phyloP scores from a whole-genome alignment of 345 rosid genomes.

The Eucalyptus regnans region DNA sequence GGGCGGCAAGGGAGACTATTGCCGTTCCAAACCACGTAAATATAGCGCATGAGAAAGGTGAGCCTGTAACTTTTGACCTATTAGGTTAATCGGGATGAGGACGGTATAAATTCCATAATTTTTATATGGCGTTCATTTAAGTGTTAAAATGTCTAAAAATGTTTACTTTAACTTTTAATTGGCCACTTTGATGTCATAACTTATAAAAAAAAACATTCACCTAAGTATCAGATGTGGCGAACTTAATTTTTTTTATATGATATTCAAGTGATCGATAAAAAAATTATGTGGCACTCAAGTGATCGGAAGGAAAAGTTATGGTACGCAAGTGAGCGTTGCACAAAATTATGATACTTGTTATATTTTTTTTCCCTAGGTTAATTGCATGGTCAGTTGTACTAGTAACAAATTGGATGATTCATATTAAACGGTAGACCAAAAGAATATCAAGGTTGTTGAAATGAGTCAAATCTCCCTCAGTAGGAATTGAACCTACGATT shows the following conservation, averaged over 20 bases:
- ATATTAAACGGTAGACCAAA: not conserved
- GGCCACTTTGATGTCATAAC: too few relatives aligned
- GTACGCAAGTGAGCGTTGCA: not conserved
- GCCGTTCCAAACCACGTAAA: not conserved
- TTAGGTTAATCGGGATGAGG: not conserved
- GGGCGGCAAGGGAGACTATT: not conserved
- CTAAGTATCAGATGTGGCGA: not conserved
- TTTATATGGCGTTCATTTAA: too few relatives aligned
- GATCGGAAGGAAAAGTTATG: too few relatives aligned
- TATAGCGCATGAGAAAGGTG: not conserved
- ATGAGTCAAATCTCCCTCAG: not conserved
- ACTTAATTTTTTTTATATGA: too few relatives aligned
- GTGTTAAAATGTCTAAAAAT: too few relatives aligned
- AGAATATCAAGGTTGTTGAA: not conserved
- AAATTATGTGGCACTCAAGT: not conserved
- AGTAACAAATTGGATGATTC: not conserved
- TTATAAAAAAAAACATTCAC: too few relatives aligned
- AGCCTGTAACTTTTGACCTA: not conserved
- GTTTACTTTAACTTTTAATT: too few relatives aligned
- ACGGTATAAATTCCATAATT: not conserved
- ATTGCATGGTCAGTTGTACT: not conserved
- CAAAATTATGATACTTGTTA: not conserved
- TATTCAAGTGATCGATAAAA: not conserved
- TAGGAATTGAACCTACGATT: not conserved
- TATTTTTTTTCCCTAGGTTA: not conserved